A percentile compares a stretch with the other conserved stretches of the same genome.
Conservation (phyloP, 257 asterid species). For the Sherardia arvensis region DNA sequence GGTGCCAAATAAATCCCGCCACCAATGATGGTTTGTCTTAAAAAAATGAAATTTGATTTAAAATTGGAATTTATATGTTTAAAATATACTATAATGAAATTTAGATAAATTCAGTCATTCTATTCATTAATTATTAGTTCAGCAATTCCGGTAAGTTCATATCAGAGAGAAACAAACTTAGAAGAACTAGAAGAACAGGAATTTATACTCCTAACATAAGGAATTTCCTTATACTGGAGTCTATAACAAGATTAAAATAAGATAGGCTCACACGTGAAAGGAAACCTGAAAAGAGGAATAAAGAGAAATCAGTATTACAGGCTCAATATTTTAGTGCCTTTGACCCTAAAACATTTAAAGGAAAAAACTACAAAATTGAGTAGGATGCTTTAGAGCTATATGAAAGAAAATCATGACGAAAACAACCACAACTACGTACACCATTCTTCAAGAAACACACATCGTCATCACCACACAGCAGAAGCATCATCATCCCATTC, state of each 20-base stretch:
- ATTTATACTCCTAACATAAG: too few relatives aligned
- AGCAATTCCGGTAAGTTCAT: too few relatives aligned
- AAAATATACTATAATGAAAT: too few relatives aligned
- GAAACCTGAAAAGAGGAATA: neutral
- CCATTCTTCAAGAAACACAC: neutral
- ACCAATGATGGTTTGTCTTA: too few relatives aligned
- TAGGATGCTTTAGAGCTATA: neutral
- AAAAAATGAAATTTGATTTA: too few relatives aligned
- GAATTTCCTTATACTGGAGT: too few relatives aligned
- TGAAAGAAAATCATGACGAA: neutral
- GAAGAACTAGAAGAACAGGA: too few relatives aligned
- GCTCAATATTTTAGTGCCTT: neutral
- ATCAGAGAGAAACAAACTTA: too few relatives aligned
- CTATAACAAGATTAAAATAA: neutral
- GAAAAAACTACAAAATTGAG: neutral
- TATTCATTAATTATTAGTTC: too few relatives aligned
- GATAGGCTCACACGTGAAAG: neutral
- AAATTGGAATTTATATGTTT: too few relatives aligned
- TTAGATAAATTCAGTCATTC: too few relatives aligned
- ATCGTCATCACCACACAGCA: neutral
- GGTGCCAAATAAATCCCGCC: too few relatives aligned
- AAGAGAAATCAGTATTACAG: neutral
- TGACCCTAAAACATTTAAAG: neutral
- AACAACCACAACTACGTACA: neutral
- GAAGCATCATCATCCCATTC: constrained; percentile 2